Evolutionary conservation across 1,139 yeast genomes (phyloP), one percentile per base, ranked within the genome.

Genomic region (Nakaseomyces kungkrabaensis): DNA sequence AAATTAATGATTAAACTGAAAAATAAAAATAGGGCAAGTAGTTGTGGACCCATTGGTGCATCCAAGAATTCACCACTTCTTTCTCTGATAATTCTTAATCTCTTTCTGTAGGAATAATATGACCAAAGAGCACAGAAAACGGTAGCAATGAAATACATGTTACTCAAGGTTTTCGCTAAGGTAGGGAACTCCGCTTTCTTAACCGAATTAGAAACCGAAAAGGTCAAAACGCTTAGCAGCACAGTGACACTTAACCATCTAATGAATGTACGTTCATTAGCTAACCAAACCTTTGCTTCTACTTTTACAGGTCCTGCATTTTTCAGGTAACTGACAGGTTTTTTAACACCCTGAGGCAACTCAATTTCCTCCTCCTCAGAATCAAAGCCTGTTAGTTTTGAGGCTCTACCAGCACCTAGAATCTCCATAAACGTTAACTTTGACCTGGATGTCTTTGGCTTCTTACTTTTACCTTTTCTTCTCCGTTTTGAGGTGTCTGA

Each of bases 231-330:
- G n/a, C 95, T 81, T 56, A 92, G 74, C 62, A 92, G 72, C 0
- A 95, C 81, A n/a, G 95, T 85, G 8, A 90, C 92, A 61, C 85
- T 92, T 56, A 92, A 75, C 98, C 98, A 92, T 68, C 95, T 80
- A 73, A 87, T 85, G 70, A 90, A 90, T 2, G 98, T 92, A 69
- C 98, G 85, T 71, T 92, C 98, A 65, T 92, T 92, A 34, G 98
- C 98, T 55, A 92, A 74, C 97, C 98, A 92, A 37, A 92, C 98
- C 67, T 92, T 92, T 34, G 97, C 95, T 72, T 92, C 98, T 51
- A 92, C 89, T 68, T 85, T 89, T 52, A 89, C 78, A 2, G 96
- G 94, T 5, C 97, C 96, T 37, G 92, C 82, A 65, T 89, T 89
- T 64, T 90, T 86, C 61, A 92, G 75, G 70, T 85, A 79, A 47